Base-by-base conservation (phyloP, 2,329 filamentous ascomycete species). In the Cercospora canescens region DNA sequence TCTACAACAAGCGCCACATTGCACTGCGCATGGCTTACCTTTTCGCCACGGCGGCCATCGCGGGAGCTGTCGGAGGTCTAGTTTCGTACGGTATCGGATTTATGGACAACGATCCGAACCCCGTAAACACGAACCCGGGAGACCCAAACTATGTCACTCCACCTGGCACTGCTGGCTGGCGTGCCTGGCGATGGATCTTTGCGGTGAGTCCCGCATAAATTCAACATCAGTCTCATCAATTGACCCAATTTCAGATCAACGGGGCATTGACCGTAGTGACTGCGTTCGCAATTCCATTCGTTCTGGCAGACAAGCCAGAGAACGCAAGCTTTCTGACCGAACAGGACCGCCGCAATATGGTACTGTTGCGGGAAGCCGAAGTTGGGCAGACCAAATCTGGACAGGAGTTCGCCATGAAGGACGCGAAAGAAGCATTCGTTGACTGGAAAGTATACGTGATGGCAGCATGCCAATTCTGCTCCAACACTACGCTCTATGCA, bases 401-500 rank as follows among this genome's bases (percentile, higher is more conserved):
- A 21, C 60, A 69, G 30, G 39, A 68, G 39, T 85, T 88, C 69
- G 82, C 86, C 70, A 86, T 84, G 78, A 76, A 79, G 8, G 91
- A 94, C 72, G 89, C 92, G 74, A 80, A 83, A 68, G 85, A 85
- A 63, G 90, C 88, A 0, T 87, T 91, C 66, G 84, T 82, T 67
- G 91, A 94, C 77, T 92, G 90, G 89, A 92, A 90, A 74, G 86
- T 91, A n/a, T 92, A 88, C 83, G 79, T 84, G 1, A 92, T 92
- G 74, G 88, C 84, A 68, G 76, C 87, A 50, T 89, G 82, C 4
- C 89, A 92, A 75, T 93, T 93, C 73, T 89, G 89, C 60, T 39
- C 34, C 26, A 82, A 85, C 65, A 83, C 83, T 28, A 75, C 85
- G 50, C 77, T 85, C 0, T 87, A 85, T 70, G 84, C 84, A n/a